Percentiles rank a stretch among this genome's conserved stretches.
Evolutionary conservation across 2,329 filamentous ascomycete genomes (phyloP).

Genomic region (Fusarium compactum): DNA sequence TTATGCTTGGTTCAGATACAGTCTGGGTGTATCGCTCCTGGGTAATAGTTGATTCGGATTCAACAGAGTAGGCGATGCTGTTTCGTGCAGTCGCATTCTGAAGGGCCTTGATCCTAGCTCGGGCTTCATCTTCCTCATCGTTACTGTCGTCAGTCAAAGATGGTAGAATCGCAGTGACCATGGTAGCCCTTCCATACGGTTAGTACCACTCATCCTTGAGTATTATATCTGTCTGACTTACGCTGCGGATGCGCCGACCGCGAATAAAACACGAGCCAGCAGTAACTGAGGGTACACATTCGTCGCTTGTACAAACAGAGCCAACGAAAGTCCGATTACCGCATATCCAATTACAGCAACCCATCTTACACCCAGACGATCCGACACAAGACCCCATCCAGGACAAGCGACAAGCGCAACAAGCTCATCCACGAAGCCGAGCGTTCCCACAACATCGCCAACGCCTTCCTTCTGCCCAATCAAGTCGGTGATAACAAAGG

Average conservation of each 20-base stretch:
- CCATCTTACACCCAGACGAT: conserved; percentile 79
- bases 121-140: conserved; percentile 43
- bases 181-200: conserved; percentile 72
- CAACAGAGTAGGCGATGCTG: conserved; percentile 74
- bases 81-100: conserved; percentile 59
- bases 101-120: conserved; percentile 51
- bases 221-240: conserved; percentile 55
- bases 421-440: conserved; percentile 87
- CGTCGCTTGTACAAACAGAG: conserved; percentile 84
- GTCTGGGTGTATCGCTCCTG: conserved; percentile 67
- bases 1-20: conserved; percentile 47
- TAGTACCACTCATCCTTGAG: conserved; percentile 16
- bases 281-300: conserved; percentile 92
- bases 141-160: conserved; percentile 69
- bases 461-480: conserved; percentile 79
- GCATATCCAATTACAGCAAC: conserved; percentile 82
- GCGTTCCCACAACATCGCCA: conserved; percentile 83
- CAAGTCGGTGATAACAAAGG: conserved; percentile 86
- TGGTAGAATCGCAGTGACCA: conserved; percentile 96
- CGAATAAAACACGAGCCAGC: conserved; percentile 87
- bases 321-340: conserved; percentile 81
- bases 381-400: conserved; percentile 81
- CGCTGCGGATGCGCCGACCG: conserved; percentile 89
- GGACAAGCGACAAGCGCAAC: conserved; percentile 85
- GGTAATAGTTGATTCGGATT: conserved; percentile 81